A percentile compares a stretch with the other conserved stretches of the same genome.
Evolutionary conservation across 768 basidiomycete genomes (phyloP).

Genomic region (Gymnopilus junonius): DNA sequence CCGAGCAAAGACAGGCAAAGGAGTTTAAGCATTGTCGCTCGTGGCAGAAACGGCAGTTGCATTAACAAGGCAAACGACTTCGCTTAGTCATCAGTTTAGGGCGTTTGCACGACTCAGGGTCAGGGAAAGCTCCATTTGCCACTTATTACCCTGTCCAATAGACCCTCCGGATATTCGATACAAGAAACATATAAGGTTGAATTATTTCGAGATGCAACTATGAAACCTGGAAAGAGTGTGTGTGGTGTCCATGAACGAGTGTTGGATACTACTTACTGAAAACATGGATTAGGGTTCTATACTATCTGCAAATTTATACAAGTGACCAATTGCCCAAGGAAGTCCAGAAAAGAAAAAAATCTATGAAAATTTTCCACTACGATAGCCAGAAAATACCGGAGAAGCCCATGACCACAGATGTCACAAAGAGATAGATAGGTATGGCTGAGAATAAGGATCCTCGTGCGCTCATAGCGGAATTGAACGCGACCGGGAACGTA

Average conservation of each 20-base stretch:
- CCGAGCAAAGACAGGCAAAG: constrained; percentile 46
- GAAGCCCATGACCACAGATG: constrained; percentile 14
- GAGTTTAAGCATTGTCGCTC: constrained; percentile 50
- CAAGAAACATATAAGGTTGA: background rate
- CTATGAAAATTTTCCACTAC: constrained; percentile 10
- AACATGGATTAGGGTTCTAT: background rate
- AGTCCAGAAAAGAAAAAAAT: background rate
- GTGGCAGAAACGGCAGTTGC: background rate
- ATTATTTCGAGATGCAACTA: background rate
- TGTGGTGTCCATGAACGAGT: constrained; percentile 4
- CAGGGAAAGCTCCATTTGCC: background rate
- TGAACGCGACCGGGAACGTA: constrained; percentile 32
- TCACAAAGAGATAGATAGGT: constrained; percentile 6
- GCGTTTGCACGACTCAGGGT: background rate
- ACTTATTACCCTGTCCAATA: background rate
- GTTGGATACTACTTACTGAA: constrained; percentile 5
- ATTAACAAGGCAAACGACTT: background rate
- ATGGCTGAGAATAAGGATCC: constrained; percentile 2
- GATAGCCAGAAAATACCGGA: constrained; percentile 20
- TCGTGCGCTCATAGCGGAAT: constrained; percentile 18
- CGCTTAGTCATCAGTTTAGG: constrained; percentile 21
- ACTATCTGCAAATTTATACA: constrained; percentile 7
- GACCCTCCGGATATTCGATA: too few relatives aligned
- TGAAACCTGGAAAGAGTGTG: constrained; percentile 4
- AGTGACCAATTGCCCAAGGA: background rate